Conservation (phyloP, 495 filamentous ascomycete genomes). For the Penicillium arizonense region DNA sequence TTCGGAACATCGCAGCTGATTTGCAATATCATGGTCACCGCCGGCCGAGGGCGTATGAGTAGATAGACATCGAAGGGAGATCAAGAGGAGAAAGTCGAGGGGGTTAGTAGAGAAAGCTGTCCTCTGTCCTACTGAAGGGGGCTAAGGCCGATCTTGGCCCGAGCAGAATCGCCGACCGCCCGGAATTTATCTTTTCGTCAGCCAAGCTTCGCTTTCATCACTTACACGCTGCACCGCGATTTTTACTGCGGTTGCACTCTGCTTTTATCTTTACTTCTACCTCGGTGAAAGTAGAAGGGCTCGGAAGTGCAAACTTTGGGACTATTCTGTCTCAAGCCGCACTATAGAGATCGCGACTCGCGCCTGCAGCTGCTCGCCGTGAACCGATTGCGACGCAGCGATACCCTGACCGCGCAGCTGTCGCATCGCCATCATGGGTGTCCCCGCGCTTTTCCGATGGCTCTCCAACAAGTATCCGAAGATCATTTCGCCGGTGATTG, state of each 20-base stretch:
- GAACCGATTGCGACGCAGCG: conserved; percentile 3
- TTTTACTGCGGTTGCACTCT: conserved; percentile 14
- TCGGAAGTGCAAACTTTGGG: neutral
- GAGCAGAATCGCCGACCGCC: conserved; percentile 25
- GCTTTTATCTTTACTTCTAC: neutral
- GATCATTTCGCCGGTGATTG: conserved; percentile 86
- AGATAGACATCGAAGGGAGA: conserved; percentile 30
- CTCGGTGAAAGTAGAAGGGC: neutral
- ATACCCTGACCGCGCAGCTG: neutral
- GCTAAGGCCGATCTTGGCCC: conserved; percentile 16
- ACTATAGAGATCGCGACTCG: neutral
- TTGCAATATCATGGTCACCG: conserved; percentile 48
- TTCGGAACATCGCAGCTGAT: conserved; percentile 71
- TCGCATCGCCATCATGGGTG: conserved; percentile 70
- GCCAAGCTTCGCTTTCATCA: conserved; percentile 19
- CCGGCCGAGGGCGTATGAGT: conserved; percentile 28
- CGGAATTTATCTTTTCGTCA: conserved; percentile 19
- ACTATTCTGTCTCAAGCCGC: too few relatives aligned
- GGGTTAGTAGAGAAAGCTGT: conserved; percentile 20
- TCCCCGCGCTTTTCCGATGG: conserved; percentile 91
- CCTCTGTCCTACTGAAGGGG: conserved; percentile 16
- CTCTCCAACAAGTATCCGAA: conserved; percentile 94
- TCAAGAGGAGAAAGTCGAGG: neutral
- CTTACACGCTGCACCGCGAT: conserved; percentile 15
- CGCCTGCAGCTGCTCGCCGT: neutral